Evolutionary conservation across 2,329 filamentous ascomycete genomes (phyloP), one percentile per base, ranked within the genome.

Genomic region (Sporothrix inflata): DNA sequence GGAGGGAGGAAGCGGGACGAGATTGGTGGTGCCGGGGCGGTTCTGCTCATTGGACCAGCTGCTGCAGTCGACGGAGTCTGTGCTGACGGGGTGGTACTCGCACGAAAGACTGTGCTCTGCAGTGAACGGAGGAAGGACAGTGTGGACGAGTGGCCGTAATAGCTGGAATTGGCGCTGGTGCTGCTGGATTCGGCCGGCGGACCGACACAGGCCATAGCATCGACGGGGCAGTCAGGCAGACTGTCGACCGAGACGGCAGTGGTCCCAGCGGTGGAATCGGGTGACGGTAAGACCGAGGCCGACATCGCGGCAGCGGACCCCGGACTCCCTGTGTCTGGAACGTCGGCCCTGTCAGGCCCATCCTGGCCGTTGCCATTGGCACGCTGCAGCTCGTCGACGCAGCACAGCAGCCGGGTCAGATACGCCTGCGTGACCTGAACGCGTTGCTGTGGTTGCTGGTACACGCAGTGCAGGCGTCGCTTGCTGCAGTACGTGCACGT

Each of bases 401-500:
- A 11, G 27, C 24, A 19, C n/a, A 60, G 55, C 24, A 60, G 55
- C 7, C 27, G 24, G 2, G 12, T 60, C 3, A 71, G 63, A 51
- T 71, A 71, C 7, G 65, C 70, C 47, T 67, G 61, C 21, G 70
- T 42, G 14, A 71, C 70, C 42, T 71, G 70, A 16, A 71, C 70
- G 19, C 61, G 51, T 49, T 68, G 70, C n/a, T 61, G 70, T 21
- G 57, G 57, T 51, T 71, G 51, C n/a, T 71, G 61, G 40, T 60
- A 71, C 16, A 42, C 70, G 27, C 70, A 71, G 49, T 11, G 9
- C 12, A 71, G 40, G 6, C 49, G 57, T 3, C 63, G 70, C 12
- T 47, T 47, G 12, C 34, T 16, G 38, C 70, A 71, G 63, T 67
- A 71, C n/a, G 70, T 40, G 70, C 70, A 71, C 14, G 51, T 30